These are phyloP conservation scores for Ampelomyces quisqualis DNA, from an alignment of 2,329 filamentous ascomycete genomes.

Conservation along the genomic window DNA sequence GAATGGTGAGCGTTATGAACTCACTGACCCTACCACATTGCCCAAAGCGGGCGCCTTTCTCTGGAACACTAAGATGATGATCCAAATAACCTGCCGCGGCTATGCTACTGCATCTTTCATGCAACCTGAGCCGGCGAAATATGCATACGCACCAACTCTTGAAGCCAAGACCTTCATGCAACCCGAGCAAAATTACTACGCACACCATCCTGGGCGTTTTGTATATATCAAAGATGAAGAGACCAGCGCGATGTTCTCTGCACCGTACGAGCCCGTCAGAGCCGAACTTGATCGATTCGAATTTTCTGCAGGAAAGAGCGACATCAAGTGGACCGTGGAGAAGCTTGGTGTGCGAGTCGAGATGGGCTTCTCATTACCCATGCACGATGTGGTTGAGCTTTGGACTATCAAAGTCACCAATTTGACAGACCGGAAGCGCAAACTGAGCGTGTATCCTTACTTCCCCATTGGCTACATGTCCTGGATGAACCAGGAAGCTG, in stretches of 20 bases:
- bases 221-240: constrained; percentile 61
- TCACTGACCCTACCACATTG: constrained; percentile 57
- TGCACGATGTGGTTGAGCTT: constrained; percentile 57
- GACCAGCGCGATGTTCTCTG: constrained; percentile 54
- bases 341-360: constrained; percentile 54
- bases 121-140: constrained; percentile 62
- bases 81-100: constrained; percentile 60
- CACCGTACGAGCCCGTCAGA: constrained; percentile 58
- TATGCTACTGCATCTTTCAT: constrained; percentile 61
- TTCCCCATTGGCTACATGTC: constrained; percentile 63
- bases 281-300: constrained; percentile 51
- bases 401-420: constrained; percentile 59
- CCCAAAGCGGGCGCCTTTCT: constrained; percentile 59
- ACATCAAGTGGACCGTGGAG: constrained; percentile 57
- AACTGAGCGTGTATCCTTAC: constrained; percentile 57
- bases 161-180: constrained; percentile 63
- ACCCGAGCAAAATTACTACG: constrained; percentile 61
- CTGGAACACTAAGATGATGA: constrained; percentile 64
- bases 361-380: constrained; percentile 55
- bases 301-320: constrained; percentile 58
- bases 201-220: constrained; percentile 60
- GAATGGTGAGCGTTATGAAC: constrained; percentile 57
- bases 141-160: constrained; percentile 59
- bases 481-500: constrained; percentile 62
- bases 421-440: constrained; percentile 48